A percentile compares a stretch with the other conserved stretches of the same genome.
These are phyloP conservation scores for Cercospora brassicicola DNA, from an alignment of 2,329 filamentous ascomycete species.

Conservation along the genomic window DNA sequence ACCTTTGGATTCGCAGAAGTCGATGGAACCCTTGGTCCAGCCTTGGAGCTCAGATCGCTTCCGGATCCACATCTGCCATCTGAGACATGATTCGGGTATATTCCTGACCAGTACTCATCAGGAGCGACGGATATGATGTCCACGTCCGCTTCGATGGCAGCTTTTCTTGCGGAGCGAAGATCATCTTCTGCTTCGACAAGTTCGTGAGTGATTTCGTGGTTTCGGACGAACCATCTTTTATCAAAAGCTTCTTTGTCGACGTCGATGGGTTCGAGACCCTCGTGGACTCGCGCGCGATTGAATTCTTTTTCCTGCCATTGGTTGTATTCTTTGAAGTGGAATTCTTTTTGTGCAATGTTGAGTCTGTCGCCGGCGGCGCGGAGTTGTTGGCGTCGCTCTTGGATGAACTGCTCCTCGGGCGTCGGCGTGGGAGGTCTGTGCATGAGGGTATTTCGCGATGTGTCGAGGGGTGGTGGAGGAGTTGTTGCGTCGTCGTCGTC, in stretches of 20 bases:
- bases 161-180: background rate
- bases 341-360: background rate
- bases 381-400: background rate
- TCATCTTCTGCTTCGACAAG: conserved; percentile 9
- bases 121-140: background rate
- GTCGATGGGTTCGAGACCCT: background rate
- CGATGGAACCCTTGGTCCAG: background rate
- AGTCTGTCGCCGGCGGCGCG: background rate
- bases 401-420: background rate
- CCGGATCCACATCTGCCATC: background rate
- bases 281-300: background rate
- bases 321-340: background rate
- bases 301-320: background rate
- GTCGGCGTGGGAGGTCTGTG: background rate
- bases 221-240: conserved; percentile 2
- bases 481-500: background rate
- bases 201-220: conserved; percentile 10
- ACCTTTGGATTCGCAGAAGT: background rate
- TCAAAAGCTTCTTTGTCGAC: conserved; percentile 6
- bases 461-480: conserved; percentile 2
- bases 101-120: background rate
- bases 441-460: background rate
- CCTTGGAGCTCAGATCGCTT: background rate
- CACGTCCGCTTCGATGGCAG: background rate
- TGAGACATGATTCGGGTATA: background rate